phyloP scores from a whole-genome alignment of 257 asterid species.

The Solanum piurae region DNA sequence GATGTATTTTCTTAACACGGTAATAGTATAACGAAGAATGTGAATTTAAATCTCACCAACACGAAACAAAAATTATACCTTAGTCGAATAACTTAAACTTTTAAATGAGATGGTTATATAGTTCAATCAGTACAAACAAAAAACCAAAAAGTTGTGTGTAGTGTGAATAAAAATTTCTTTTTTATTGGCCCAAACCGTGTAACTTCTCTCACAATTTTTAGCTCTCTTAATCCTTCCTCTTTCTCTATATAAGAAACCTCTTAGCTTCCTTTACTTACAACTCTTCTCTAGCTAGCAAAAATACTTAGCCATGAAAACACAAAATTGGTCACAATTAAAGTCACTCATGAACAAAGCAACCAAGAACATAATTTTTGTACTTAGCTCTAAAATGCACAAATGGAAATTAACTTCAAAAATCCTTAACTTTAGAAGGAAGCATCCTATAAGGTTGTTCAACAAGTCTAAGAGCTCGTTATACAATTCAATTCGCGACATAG shows the following conservation, averaged over 20 bases:
- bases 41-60: neutral
- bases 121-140: neutral
- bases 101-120: neutral
- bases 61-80: neutral
- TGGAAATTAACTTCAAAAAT: neutral
- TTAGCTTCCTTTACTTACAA: neutral
- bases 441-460: neutral
- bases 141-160: neutral
- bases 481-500: neutral
- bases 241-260: neutral
- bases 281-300: neutral
- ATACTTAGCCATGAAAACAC: neutral
- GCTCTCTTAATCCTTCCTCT: neutral
- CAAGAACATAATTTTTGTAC: neutral
- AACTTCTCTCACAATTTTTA: neutral
- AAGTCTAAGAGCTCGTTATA: neutral
- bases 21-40: neutral
- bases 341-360: neutral
- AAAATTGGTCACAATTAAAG: neutral
- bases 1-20: neutral
- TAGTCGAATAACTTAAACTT: neutral
- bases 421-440: neutral
- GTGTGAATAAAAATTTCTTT: neutral
- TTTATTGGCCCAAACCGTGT: neutral
- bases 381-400: neutral